Base-by-base conservation (phyloP, 2,329 filamentous ascomycete species). In the Beauveria scarabaeidicola region DNA sequence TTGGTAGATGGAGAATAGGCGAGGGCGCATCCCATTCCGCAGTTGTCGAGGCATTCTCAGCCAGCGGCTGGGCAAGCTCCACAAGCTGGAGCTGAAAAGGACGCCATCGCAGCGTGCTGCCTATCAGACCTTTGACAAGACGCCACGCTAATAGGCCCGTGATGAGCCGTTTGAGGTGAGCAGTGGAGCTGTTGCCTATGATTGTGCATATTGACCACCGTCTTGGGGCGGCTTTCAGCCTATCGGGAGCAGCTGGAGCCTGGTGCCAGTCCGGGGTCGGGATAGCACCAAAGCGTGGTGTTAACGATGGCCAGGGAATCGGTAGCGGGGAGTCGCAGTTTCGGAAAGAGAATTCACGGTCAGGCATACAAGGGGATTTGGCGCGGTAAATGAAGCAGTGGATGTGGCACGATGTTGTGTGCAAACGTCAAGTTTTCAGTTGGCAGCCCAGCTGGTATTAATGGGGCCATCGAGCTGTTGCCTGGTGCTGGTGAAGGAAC, bases 281-380 rank as follows among this genome's bases (percentile, higher is more conserved):
- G 36, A 25, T 58, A 58, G 46, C 19, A 51, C 55, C 3, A 32
- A 58, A 38, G 8, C 32, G n/a, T 41, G 17, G 17, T 40, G 55
- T 51, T 58, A 29, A 58, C 55, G 46, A 32, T 13, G 15, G 19
- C 1, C 8, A 3, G 13, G 5, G 15, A 40, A 21, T 23, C 51
- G 55, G 55, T 51, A 41, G 55, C 13, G 23, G 21, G 11, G 32
- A 27, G 44, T 15, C n/a, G 53, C 8, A 38, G 44, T 7, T 40
- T 40, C 9, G 29, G 13, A 44, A 69, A 62, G 70, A 71, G 61
- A 75, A 74, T 55, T 46, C 52, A 55, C 52, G 41, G 41, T 13
- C 17, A 27, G 41, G 40, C 5, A 46, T 44, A 36, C n/a, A 8
- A 46, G 11, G 10, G 13, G 2, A 52, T 17, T 52, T 19, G 11